Conservation (phyloP, 2,329 filamentous ascomycete genomes). For the Calonectria naviculata region DNA sequence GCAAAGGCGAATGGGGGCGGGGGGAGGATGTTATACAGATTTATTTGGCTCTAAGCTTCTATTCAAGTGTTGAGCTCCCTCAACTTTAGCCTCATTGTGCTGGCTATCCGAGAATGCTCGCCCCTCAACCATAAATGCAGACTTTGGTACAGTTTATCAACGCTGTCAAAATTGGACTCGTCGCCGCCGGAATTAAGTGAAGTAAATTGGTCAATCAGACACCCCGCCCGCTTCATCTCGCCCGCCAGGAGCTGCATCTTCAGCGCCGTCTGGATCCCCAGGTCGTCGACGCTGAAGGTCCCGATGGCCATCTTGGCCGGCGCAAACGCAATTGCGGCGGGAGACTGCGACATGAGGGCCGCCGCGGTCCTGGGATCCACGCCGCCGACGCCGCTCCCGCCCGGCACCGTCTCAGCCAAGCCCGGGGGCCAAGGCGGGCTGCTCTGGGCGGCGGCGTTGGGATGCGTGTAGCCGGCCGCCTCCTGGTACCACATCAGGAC, state of each 20-base stretch:
- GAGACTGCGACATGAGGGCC: background rate
- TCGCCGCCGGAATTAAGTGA: background rate
- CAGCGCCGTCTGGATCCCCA: slow-evolving; percentile 3
- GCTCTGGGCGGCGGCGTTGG: background rate
- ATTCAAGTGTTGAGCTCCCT: slow-evolving; percentile 11
- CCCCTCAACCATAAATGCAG: slow-evolving; percentile 2
- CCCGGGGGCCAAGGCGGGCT: background rate
- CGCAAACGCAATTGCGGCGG: background rate
- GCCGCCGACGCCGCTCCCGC: background rate
- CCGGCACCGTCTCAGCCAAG: background rate
- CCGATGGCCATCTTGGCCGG: slow-evolving; percentile 6
- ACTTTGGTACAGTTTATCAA: slow-evolving; percentile 12
- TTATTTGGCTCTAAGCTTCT: background rate
- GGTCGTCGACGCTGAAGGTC: slow-evolving; percentile 11
- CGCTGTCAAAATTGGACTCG: slow-evolving; percentile 1
- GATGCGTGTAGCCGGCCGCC: slow-evolving; percentile 1
- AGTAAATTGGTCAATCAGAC: slow-evolving; percentile 9
- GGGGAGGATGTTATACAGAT: background rate
- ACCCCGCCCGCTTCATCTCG: background rate
- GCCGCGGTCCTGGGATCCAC: background rate
- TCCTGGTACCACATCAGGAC: slow-evolving; percentile 11
- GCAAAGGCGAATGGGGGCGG: too few relatives aligned
- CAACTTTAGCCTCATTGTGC: slow-evolving; percentile 1
- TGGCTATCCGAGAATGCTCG: slow-evolving; percentile 1
- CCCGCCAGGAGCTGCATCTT: slow-evolving; percentile 12